Evolutionary conservation across 495 filamentous ascomycete species (phyloP).

Genomic region (Talaromyces stipitatus): DNA sequence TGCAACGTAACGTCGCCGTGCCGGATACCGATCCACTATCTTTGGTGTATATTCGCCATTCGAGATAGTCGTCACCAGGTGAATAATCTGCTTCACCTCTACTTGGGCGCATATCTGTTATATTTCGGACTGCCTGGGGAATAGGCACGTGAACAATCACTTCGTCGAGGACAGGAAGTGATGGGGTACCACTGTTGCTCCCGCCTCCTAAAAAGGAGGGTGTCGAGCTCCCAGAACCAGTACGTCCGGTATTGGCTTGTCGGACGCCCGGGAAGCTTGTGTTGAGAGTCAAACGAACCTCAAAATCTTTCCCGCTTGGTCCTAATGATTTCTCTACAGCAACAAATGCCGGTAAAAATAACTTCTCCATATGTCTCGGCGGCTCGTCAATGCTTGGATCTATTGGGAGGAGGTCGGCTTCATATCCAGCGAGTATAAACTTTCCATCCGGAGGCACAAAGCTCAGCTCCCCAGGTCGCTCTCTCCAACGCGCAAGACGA

Average conservation of each 20-base stretch:
- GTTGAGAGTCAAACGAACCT: constrained; percentile 70
- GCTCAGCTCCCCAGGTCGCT: constrained; percentile 80
- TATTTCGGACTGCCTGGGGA: constrained; percentile 70
- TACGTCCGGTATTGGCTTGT: constrained; percentile 18
- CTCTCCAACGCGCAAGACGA: constrained; percentile 73
- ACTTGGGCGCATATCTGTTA: constrained; percentile 76
- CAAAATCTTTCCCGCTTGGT: constrained; percentile 69
- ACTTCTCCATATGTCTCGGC: constrained; percentile 47
- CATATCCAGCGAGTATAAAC: constrained; percentile 93
- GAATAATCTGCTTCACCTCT: constrained; percentile 79
- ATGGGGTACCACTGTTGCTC: constrained; percentile 38
- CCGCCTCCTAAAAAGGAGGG: constrained; percentile 54
- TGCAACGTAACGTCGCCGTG: constrained; percentile 70
- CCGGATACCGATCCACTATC: constrained; percentile 53
- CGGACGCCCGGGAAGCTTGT: constrained; percentile 47
- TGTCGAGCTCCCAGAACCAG: constrained; percentile 47
- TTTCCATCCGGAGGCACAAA: constrained; percentile 93
- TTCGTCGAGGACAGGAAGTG: constrained; percentile 64
- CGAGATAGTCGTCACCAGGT: constrained; percentile 60
- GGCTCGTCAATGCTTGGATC: constrained; percentile 34
- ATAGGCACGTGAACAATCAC: constrained; percentile 76
- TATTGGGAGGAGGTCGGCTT: constrained; percentile 79
- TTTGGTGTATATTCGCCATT: constrained; percentile 78
- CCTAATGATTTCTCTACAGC: constrained; percentile 79
- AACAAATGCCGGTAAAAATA: constrained; percentile 74